A percentile compares a stretch with the other conserved stretches of the same genome.
phyloP scores from a whole-genome alignment of 345 rosid genomes.

The Arabidopsis suecica region DNA sequence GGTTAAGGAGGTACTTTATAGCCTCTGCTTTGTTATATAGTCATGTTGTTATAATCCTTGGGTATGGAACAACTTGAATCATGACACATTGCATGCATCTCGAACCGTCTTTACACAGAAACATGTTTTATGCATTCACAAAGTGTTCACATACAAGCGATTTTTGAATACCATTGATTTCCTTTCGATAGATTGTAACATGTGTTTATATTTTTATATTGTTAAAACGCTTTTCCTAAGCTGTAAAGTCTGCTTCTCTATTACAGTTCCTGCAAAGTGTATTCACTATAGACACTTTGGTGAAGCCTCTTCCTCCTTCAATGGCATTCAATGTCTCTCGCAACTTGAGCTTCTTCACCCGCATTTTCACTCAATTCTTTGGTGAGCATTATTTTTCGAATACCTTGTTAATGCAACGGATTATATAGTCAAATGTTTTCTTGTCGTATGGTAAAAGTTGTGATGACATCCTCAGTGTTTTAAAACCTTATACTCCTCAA shows the following conservation, averaged over 20 bases:
- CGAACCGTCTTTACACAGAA: background rate
- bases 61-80: background rate
- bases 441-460: background rate
- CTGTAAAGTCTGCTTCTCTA: background rate
- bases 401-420: background rate
- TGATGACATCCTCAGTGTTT: slow-evolving; percentile 5
- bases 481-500: background rate
- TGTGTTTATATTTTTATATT: background rate
- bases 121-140: background rate
- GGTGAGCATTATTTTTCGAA: slow-evolving; percentile 55
- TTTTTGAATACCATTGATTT: background rate
- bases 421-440: background rate
- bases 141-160: background rate
- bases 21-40: background rate
- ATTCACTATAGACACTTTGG: slow-evolving; percentile 87
- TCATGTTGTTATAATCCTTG: background rate
- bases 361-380: slow-evolving; percentile 97
- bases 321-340: slow-evolving; percentile 90
- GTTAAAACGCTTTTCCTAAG: background rate
- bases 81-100: background rate
- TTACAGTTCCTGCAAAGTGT: slow-evolving; percentile 87
- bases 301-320: slow-evolving; percentile 95
- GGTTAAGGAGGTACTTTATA: background rate
- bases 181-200: background rate
- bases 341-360: slow-evolving; percentile 91